Evolutionary conservation across 164 flowering plant species (phyloP).

Genomic region (Vitis cinerea): DNA sequence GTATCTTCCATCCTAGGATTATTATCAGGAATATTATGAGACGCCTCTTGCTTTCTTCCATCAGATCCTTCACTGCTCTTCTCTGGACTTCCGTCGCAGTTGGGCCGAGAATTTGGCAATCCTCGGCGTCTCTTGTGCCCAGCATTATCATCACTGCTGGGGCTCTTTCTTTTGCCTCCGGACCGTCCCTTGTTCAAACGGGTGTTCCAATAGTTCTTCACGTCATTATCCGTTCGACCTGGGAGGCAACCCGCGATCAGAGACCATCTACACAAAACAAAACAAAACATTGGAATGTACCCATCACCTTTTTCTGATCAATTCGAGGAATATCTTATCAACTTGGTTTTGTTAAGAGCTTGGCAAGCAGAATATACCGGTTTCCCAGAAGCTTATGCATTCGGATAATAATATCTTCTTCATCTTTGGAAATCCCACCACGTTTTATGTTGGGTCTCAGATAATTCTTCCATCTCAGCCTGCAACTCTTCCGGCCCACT

Average conservation of each 20-base stretch:
- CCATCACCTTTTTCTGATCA: too few relatives aligned
- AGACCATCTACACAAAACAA: conserved; percentile 38
- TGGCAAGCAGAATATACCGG: conserved; percentile 27
- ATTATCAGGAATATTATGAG: not conserved
- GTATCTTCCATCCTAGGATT: conserved; percentile 11
- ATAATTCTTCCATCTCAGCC: conserved; percentile 66
- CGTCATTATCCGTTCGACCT: conserved; percentile 54
- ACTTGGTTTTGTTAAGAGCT: too few relatives aligned
- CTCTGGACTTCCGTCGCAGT: not conserved
- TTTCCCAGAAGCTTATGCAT: conserved; percentile 65
- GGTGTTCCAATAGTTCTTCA: conserved; percentile 67
- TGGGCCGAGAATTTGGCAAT: not conserved
- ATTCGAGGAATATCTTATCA: too few relatives aligned
- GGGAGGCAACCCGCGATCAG: conserved; percentile 57
- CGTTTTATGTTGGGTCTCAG: conserved; percentile 57
- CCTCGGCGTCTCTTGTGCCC: not conserved
- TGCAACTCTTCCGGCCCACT: conserved; percentile 52
- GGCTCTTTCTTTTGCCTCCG: conserved; percentile 17
- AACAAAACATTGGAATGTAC: not conserved
- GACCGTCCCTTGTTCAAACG: conserved; percentile 45
- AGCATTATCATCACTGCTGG: not conserved
- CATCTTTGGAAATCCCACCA: conserved; percentile 49
- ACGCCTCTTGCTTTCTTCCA: not conserved
- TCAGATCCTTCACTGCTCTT: not conserved
- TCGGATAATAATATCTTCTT: conserved; percentile 56